Base-by-base conservation (phyloP, 257 asterid genomes). In the Craterostigma plantagineum region DNA sequence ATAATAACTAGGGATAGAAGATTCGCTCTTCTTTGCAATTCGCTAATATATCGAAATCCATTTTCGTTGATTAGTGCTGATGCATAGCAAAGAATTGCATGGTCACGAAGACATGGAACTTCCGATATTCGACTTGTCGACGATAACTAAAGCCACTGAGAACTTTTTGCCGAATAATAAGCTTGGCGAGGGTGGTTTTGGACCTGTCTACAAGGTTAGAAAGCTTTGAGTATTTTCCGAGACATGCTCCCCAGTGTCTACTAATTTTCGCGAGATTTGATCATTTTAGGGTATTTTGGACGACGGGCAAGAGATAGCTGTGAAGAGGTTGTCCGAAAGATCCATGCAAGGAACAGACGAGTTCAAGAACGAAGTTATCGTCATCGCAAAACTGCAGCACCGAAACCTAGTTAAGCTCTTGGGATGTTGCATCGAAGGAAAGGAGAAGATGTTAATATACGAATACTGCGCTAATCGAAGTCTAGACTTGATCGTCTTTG, bases 341-440 rank as follows among this genome's bases (percentile, higher is more conserved):
- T 43, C 48, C 35, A 17, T 14, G 7, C 48, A 43, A 43, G 35
- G 48, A 11, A 18, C 30, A 10, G 35, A 43, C 30, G 48, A 70
- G 40, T 70, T 70, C 52, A 65, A 52, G 59, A 70, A 65, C n/a
- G 73, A 70, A 53, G 65, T 59, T 4, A 44, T 58, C 3, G 50
- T 58, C 8, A 47, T 62, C 10, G 63, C 70, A 2, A 65, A 62
- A 42, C 70, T 65, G 43, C 77, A 70, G 46, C 77, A 70, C 34
- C 54, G 77, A 4, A 70, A 70, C 49, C 74, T 70, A 0, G 79
- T 66, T 33, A 63, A 36, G 38, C 66, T 70, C 33, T 27, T 66
- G 4, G 74, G 78, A 33, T 63, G 65, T 30, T 63, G 72, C 67
- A 52, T 52, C 10, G 30, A 46, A 10, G 67, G 67, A 33, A 52